Percentiles rank a stretch among this genome's conserved stretches.
These are phyloP conservation scores for Colletotrichum melonis DNA, from an alignment of 2,329 filamentous ascomycete genomes.

Conservation along the genomic window DNA sequence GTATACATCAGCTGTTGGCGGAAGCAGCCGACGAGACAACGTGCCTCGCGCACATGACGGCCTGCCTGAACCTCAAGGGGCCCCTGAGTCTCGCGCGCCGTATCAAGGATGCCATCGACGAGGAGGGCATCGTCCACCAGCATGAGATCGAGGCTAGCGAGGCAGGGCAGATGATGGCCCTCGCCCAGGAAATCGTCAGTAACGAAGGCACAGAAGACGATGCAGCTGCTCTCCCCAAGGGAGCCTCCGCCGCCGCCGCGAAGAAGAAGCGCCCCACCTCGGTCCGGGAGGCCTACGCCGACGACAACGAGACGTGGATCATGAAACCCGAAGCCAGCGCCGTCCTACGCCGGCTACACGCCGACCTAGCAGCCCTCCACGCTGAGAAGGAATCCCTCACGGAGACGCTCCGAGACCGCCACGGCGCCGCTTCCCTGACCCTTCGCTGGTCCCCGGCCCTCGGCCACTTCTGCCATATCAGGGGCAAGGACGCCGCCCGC, in stretches of 20 bases:
- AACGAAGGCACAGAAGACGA: constrained; percentile 73
- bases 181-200: constrained; percentile 78
- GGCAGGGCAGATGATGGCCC: constrained; percentile 74
- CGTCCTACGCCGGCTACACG: constrained; percentile 74
- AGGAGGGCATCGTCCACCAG: constrained; percentile 86
- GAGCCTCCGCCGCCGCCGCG: constrained; percentile 35
- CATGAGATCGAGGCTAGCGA: constrained; percentile 82
- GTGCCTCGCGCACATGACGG: constrained; percentile 59
- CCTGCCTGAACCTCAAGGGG: constrained; percentile 73
- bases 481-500: constrained; percentile 77
- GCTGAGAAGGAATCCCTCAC: constrained; percentile 71
- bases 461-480: constrained; percentile 92
- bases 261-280: constrained; percentile 58
- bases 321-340: constrained; percentile 77
- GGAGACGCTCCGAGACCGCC: constrained; percentile 68
- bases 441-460: constrained; percentile 89
- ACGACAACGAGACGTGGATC: constrained; percentile 71
- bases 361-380: constrained; percentile 69
- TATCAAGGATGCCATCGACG: constrained; percentile 87
- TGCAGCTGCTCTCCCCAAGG: constrained; percentile 65
- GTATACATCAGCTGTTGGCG: constrained; percentile 66
- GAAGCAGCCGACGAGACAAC: constrained; percentile 38
- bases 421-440: constrained; percentile 74
- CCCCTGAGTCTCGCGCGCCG: constrained; percentile 75
- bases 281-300: constrained; percentile 67